Base-by-base conservation (phyloP, 179 eudicot species). In the Sideroxylon spinosum region DNA sequence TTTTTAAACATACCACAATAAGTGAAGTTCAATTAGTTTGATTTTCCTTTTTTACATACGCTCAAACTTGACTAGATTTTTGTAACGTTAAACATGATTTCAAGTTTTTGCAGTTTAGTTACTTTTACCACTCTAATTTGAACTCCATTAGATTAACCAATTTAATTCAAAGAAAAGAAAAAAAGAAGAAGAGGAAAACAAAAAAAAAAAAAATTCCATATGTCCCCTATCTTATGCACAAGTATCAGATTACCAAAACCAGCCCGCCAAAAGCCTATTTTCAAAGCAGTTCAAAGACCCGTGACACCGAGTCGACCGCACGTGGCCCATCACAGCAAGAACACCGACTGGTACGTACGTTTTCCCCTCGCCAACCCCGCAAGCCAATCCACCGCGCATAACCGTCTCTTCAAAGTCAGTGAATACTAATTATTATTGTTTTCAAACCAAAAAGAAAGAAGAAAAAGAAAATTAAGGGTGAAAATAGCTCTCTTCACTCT, bases 401-500 rank as follows among this genome's bases (percentile, higher is more conserved):
- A 74, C 77, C 52, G 52, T 74, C 65, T n/a, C 50, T 3, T 2
- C 66, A 4, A 59, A 57, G 65, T 73, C 66, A 53, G 25, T 16
- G 29, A 73, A 73, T 52, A 73, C 20, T 32, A 6, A 32, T 46
- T 13, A 65, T 26, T 11, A 65, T 6, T 9, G 0, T 22, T 9
- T 13, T 20, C 17, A 8, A 68, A 68, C 14, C 16, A 70, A 48
- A 37, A 61, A 61, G n/a, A 76, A 7, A 64, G 11, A 64, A 76
- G 37, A 29, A 29, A 29, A 1, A 37, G 5, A 37, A 37, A 37
- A 37, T 3, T 3, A 37, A 6, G 44, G 44, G 44, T 37, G 4
- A 37, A 76, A 60, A 76, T 76, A 48, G 78, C 78, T 25, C 3
- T 65, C 78, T n/a, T 76, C 78, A 26, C 72, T 64, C 71, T 76